Base-by-base conservation (phyloP, 2,329 filamentous ascomycete species). In the Emmonsiellopsis sp. region DNA sequence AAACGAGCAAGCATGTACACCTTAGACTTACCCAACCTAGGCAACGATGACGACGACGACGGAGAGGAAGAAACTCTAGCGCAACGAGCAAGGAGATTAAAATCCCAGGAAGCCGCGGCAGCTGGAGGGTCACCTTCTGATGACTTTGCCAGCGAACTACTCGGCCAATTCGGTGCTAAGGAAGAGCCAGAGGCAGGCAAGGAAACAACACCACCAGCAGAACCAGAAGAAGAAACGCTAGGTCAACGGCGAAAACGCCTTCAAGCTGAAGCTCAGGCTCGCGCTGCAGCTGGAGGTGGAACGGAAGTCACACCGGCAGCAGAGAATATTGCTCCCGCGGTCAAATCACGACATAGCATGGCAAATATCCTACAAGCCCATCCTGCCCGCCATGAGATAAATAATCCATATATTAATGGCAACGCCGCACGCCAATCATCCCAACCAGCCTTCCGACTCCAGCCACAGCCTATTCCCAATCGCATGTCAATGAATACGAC, bases 291-390 rank as follows among this genome's bases (percentile, higher is more conserved):
- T 26, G 46, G 37, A 13, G 56, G 44, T 8, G 54, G 47, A 16
- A 54, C 54, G 31, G 55, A 26, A 5, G 58, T 58, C 50, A 55
- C 58, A 16, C 64, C 61, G 46, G 53, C 53, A 16, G 47, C 47
- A 47, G 34, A 58, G 43, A 7, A 59, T 58, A 41, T 45, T 55
- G 30, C 52, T 37, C 37, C 68, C 13, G 61, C 63, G 6, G 31
- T 66, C 1, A 66, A 65, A 45, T 64, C 67, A 49, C 67, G 73
- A 54, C 69, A 69, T 42, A 78, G 73, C 57, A 74, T 76, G 68
- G 73, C 73, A 7, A 66, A 73, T 57, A 62, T 77, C 32, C 75
- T 86, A 8, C 72, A 78, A 55, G 74, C 76, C 2, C 78, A 82
- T 59, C 81, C 81, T 5, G 65, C 68, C 26, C 51, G 47, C 64